Percentiles rank a stretch among this genome's conserved stretches.
These are phyloP conservation scores for Phytophthora tubulina DNA, from an alignment of 352 stramenopile species.

Conservation along the genomic window DNA sequence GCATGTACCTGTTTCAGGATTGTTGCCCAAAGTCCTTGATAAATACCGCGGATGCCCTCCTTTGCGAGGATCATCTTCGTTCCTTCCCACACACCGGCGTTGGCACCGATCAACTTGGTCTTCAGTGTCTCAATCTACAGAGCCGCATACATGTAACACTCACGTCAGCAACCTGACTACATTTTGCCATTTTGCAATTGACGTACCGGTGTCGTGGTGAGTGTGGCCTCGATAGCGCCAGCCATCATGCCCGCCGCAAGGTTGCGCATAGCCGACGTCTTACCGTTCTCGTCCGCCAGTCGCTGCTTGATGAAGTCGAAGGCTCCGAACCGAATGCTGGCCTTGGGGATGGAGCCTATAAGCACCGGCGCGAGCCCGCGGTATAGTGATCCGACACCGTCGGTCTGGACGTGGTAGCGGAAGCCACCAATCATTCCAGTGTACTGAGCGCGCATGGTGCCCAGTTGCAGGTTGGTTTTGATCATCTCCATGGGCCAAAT, in stretches of 20 bases:
- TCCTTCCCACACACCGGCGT: conserved; percentile 91
- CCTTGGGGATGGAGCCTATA: conserved; percentile 96
- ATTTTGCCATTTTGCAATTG: neutral
- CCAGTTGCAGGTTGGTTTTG: conserved; percentile 95
- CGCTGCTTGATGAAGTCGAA: conserved; percentile 92
- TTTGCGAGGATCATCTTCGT: conserved; percentile 93
- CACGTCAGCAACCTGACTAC: neutral
- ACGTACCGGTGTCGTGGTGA: conserved; percentile 93
- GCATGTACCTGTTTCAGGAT: conserved; percentile 93
- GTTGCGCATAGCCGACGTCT: conserved; percentile 91
- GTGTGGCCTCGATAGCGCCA: conserved; percentile 91
- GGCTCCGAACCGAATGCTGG: conserved; percentile 96
- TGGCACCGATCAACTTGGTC: conserved; percentile 97
- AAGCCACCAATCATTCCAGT: conserved; percentile 79
- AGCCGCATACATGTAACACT: conserved; percentile 3
- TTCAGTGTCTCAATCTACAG: conserved; percentile 95
- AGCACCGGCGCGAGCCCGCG: conserved; percentile 94
- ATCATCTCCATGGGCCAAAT: conserved; percentile 96
- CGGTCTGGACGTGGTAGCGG: conserved; percentile 73
- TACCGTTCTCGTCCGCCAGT: conserved; percentile 91
- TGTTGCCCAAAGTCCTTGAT: conserved; percentile 94
- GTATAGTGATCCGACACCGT: conserved; percentile 89
- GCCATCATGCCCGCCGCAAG: conserved; percentile 94
- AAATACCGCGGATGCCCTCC: conserved; percentile 93
- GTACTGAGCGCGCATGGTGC: conserved; percentile 83